Conservation (phyloP, 2,329 filamentous ascomycete species). For the Dactylellina sp. region DNA sequence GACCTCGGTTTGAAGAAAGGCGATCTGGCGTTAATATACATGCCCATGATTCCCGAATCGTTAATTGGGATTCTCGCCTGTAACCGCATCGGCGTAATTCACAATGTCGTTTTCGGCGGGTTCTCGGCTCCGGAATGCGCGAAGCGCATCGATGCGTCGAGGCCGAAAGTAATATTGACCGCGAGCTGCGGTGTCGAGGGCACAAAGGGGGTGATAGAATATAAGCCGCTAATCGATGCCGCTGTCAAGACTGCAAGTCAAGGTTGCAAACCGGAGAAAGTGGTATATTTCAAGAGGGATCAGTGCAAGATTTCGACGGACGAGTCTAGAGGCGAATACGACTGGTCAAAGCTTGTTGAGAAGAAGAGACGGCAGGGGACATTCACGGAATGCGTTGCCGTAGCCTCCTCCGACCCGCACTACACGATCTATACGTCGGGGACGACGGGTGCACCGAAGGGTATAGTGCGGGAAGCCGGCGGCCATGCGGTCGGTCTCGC, state of each 20-base stretch:
- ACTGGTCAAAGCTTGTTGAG: conserved; percentile 82
- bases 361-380: conserved; percentile 74
- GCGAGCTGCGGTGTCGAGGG: conserved; percentile 94
- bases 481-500: conserved; percentile 88
- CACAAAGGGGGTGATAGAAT: conserved; percentile 72
- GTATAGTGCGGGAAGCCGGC: conserved; percentile 82
- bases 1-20: conserved; percentile 85
- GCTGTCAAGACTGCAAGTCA: conserved; percentile 71
- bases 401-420: conserved; percentile 80
- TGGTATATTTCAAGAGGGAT: conserved; percentile 85
- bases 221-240: conserved; percentile 79
- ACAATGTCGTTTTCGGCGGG: conserved; percentile 92
- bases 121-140: conserved; percentile 85
- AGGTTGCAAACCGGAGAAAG: conserved; percentile 74
- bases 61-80: conserved; percentile 87
- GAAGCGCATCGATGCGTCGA: conserved; percentile 86
- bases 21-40: conserved; percentile 91
- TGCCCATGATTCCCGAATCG: conserved; percentile 95
- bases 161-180: conserved; percentile 81
- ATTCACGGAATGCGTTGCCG: conserved; percentile 38
- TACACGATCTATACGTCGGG: conserved; percentile 92
- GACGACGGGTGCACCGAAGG: conserved; percentile 85
- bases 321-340: conserved; percentile 75
- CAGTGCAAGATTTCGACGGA: conserved; percentile 78
- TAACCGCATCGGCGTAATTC: conserved; percentile 83